A percentile compares a stretch with the other conserved stretches of the same genome.
Evolutionary conservation across 352 stramenopile genomes (phyloP).

Genomic region (Blastocystis hominis): DNA sequence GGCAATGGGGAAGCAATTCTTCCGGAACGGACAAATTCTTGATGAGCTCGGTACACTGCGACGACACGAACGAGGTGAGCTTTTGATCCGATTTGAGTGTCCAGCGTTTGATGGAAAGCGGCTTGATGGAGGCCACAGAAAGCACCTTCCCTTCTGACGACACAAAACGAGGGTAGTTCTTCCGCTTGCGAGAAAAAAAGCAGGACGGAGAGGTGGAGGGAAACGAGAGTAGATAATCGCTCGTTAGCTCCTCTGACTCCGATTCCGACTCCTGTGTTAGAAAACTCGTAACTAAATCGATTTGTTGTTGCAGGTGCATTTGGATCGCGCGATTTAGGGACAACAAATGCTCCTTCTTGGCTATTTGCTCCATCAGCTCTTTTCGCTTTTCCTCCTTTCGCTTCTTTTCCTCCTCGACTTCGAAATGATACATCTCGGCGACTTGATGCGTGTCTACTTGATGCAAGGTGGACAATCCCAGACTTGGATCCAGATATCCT

Average conservation of each 20-base stretch:
- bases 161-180: not conserved
- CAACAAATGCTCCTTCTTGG: not conserved
- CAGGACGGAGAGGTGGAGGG: not conserved
- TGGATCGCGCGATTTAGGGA: not conserved
- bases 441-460: not conserved
- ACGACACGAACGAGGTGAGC: not conserved
- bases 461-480: not conserved
- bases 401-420: not conserved
- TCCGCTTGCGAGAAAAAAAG: conserved; percentile 20
- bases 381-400: not conserved
- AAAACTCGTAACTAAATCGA: not conserved
- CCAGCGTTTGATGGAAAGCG: not conserved
- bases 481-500: not conserved
- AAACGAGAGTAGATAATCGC: not conserved
- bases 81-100: not conserved
- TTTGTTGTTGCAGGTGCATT: not conserved
- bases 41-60: not conserved
- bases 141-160: not conserved
- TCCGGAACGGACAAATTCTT: not conserved
- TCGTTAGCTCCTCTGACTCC: not conserved
- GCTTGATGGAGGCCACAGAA: not conserved
- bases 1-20: not conserved
- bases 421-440: not conserved
- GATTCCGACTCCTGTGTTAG: not conserved
- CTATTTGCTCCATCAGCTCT: not conserved